phyloP scores from a whole-genome alignment of 345 rosid genomes.

The Boechera divaricarpa region DNA sequence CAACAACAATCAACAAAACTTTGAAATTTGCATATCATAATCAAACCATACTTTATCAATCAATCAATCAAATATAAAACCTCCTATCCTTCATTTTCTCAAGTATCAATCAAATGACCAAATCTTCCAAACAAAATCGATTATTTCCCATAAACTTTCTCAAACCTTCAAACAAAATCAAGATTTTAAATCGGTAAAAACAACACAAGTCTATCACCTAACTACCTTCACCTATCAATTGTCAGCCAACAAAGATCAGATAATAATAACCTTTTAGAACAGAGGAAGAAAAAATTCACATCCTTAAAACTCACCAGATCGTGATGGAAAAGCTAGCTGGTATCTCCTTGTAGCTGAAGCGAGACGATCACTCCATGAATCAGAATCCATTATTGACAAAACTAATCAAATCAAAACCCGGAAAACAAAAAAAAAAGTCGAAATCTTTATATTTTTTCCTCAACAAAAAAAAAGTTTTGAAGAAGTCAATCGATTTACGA shows the following conservation, averaged over 20 bases:
- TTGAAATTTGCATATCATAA: not conserved
- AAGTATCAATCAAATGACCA: slow-evolving; percentile 5
- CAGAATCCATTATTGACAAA: slow-evolving; percentile 71
- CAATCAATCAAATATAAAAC: not conserved
- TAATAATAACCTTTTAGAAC: not conserved
- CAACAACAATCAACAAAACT: slow-evolving; percentile 1
- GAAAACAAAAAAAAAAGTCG: slow-evolving; percentile 2
- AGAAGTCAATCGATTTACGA: slow-evolving; percentile 13
- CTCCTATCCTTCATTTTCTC: slow-evolving; percentile 1
- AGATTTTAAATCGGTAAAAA: not conserved
- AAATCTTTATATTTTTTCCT: not conserved
- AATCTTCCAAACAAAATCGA: slow-evolving; percentile 2
- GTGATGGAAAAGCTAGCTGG: slow-evolving; percentile 77
- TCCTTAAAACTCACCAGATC: slow-evolving; percentile 68
- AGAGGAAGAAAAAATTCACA: slow-evolving; percentile 8
- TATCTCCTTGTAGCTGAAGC: slow-evolving; percentile 79
- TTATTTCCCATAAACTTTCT: not conserved
- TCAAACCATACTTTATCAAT: not conserved
- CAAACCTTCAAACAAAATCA: slow-evolving; percentile 2
- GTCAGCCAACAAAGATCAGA: slow-evolving; percentile 15
- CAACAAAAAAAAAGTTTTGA: not conserved
- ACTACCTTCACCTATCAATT: not conserved
- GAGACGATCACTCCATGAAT: slow-evolving; percentile 85
- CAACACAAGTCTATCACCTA: not conserved
- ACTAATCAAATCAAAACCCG: not conserved